Percentiles rank a stretch among this genome's conserved stretches.
These are phyloP conservation scores for Coccomyxa subellipsoidea DNA, from an alignment of 163 green algal species.

Conservation along the genomic window DNA sequence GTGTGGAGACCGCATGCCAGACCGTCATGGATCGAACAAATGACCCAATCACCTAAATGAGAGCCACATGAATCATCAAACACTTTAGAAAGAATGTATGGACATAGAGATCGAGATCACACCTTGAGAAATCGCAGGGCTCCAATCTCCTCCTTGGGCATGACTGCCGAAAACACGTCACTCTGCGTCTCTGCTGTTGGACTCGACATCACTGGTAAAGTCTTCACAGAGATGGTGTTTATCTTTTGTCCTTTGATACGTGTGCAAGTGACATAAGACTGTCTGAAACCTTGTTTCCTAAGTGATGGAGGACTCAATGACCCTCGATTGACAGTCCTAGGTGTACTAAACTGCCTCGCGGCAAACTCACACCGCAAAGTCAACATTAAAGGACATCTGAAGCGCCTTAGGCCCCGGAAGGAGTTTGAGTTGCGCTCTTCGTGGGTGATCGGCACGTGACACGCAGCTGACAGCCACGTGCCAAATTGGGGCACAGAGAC, in stretches of 20 bases:
- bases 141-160: conserved; percentile 53
- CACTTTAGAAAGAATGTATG: neutral
- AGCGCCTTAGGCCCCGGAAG: neutral
- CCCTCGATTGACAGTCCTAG: neutral
- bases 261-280: too few relatives aligned
- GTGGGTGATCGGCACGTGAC: too few relatives aligned
- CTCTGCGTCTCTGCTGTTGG: neutral
- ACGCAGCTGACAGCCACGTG: too few relatives aligned
- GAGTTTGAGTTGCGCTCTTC: too few relatives aligned
- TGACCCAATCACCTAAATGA: too few relatives aligned
- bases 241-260: neutral
- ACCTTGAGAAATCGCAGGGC: conserved; percentile 41
- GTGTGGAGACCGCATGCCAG: too few relatives aligned
- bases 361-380: neutral
- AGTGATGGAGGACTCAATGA: neutral
- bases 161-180: conserved; percentile 26
- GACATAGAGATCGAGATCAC: neutral
- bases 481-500: too few relatives aligned
- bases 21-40: too few relatives aligned
- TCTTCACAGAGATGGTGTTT: neutral
- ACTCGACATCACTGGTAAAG: neutral
- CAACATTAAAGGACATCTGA: neutral
- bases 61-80: too few relatives aligned
- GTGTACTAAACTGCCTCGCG: neutral
- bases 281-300: neutral